These are phyloP conservation scores for Spongispora temasekensis DNA, from an alignment of 1,284 basidiomycete species.

Conservation along the genomic window DNA sequence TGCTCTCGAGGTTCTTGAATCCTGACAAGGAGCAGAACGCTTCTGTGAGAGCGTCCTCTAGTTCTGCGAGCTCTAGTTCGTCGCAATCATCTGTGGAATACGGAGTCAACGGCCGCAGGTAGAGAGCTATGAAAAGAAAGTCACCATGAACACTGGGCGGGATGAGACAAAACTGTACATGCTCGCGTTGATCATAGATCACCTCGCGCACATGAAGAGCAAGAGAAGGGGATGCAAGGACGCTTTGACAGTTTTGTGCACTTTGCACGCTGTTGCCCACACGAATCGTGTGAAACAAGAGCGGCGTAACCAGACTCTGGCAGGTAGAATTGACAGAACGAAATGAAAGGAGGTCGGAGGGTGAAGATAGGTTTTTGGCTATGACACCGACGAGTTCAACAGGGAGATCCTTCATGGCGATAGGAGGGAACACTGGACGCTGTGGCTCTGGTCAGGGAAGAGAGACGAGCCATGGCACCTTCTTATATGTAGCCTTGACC, in stretches of 20 bases:
- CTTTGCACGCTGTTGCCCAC: constrained; percentile 30
- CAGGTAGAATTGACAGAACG: constrained; percentile 31
- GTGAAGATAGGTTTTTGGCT: constrained; percentile 22
- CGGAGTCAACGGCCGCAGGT: background rate
- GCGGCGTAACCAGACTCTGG: constrained; percentile 27
- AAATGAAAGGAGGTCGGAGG: constrained; percentile 30
- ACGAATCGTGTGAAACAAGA: constrained; percentile 21
- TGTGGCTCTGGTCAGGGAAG: background rate
- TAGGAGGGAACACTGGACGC: too few species aligned
- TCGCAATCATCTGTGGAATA: constrained; percentile 22
- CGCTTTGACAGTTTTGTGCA: constrained; percentile 24
- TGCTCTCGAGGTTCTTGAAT: constrained; percentile 23
- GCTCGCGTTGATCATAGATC: constrained; percentile 32
- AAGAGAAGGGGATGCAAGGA: constrained; percentile 23
- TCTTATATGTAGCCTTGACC: too few species aligned
- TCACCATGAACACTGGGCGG: constrained; percentile 19
- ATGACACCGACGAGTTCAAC: constrained; percentile 30
- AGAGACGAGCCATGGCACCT: too few species aligned
- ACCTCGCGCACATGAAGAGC: constrained; percentile 29
- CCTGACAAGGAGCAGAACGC: constrained; percentile 24
- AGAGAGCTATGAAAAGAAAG: background rate
- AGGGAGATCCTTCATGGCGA: constrained; percentile 30
- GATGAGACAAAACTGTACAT: constrained; percentile 23
- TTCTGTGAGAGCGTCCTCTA: constrained; percentile 33
- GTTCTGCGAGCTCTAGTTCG: constrained; percentile 34